phyloP scores from a whole-genome alignment of 139 green algal species.

The Picochlorum sp. region DNA sequence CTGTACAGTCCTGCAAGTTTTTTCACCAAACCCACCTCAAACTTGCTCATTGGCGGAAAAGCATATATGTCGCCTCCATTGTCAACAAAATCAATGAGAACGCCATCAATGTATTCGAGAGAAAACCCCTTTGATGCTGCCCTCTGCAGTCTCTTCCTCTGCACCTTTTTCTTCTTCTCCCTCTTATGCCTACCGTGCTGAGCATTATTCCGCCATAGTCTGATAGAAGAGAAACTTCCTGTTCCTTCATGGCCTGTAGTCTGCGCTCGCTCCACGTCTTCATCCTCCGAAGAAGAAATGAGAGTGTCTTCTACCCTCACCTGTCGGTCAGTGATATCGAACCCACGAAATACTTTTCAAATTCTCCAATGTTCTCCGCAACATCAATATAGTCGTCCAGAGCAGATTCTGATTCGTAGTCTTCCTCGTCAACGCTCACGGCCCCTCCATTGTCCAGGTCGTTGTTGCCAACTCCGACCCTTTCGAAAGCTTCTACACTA shows the following conservation, averaged over 20 bases:
- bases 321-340: neutral
- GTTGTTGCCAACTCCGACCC: no score
- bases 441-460: neutral
- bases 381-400: neutral
- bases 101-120: slow-evolving; percentile 25
- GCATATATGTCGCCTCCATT: slow-evolving; percentile 29
- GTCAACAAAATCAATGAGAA: slow-evolving; percentile 36
- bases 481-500: neutral
- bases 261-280: neutral
- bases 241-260: neutral
- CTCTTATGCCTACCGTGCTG: slow-evolving; percentile 30
- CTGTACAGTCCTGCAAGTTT: slow-evolving; percentile 40
- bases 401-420: neutral
- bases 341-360: neutral
- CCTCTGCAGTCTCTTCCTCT: slow-evolving; percentile 36
- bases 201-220: slow-evolving; percentile 13
- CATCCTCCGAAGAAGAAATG: neutral
- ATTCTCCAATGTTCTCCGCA: neutral
- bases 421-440: neutral
- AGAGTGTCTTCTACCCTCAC: neutral
- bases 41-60: slow-evolving; percentile 32
- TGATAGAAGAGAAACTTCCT: slow-evolving; percentile 10
- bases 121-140: slow-evolving; percentile 34
- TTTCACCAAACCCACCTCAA: slow-evolving; percentile 18
- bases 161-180: slow-evolving; percentile 16